Conservation (phyloP, 2,329 filamentous ascomycete species). For the Escovopsis sp. region DNA sequence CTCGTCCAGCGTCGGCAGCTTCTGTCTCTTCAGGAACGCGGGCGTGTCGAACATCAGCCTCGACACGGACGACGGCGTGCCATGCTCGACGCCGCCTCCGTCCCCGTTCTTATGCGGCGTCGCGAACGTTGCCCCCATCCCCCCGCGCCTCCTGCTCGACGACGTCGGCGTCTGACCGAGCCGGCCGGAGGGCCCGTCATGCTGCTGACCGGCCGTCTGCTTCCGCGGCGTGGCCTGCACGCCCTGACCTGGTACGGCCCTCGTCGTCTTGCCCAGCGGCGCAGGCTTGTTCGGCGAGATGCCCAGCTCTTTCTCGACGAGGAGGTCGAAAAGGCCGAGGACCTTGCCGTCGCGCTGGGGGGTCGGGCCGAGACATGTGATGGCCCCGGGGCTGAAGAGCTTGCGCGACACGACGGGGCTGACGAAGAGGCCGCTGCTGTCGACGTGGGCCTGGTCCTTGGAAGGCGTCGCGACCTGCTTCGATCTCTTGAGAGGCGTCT, state of each 20-base stretch:
- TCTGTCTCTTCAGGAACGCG: conserved; percentile 43
- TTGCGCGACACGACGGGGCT: conserved; percentile 43
- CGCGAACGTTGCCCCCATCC: conserved; percentile 27
- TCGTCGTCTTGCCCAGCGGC: too few species aligned
- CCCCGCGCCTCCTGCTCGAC: conserved; percentile 41
- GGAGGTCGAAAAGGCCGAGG: conserved; percentile 60
- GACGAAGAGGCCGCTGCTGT: conserved; percentile 27
- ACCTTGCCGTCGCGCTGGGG: conserved; percentile 66
- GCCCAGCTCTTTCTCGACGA: conserved; percentile 34
- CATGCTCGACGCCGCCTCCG: conserved; percentile 16
- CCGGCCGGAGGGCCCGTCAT: conserved; percentile 13
- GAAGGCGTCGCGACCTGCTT: conserved; percentile 33
- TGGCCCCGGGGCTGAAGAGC: conserved; percentile 42
- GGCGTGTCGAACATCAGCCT: conserved; percentile 53
- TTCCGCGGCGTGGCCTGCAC: conserved; percentile 33
- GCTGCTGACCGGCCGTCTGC: conserved; percentile 16
- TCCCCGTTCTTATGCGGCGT: conserved; percentile 43
- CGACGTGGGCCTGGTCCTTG: conserved; percentile 18
- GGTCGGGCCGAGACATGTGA: conserved; percentile 57
- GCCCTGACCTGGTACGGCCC: conserved; percentile 1
- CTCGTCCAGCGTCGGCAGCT: conserved; percentile 39
- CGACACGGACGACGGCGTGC: conserved; percentile 34
- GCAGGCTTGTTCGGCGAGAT: conserved; percentile 25
- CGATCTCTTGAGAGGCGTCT: conserved; percentile 37
- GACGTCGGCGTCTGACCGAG: conserved; percentile 36